Base-by-base conservation (phyloP, 805 yeast genomes). In the Hanseniaspora vineae region DNA sequence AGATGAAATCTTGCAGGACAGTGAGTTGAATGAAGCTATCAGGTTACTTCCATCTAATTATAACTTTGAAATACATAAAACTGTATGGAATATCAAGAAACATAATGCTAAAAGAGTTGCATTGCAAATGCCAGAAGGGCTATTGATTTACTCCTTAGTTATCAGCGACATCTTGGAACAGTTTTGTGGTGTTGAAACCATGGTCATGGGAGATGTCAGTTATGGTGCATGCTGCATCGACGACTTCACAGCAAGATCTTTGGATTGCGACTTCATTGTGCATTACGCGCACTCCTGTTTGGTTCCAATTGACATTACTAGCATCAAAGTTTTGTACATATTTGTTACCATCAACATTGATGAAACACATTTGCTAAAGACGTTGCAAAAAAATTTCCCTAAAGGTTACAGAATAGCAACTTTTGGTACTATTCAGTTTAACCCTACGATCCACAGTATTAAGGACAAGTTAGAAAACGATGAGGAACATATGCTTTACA, bases 171-270 rank as follows among this genome's bases (percentile, higher is more conserved):
- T 92, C 20, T 61, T 92, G 35, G 95, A 87, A 58, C 96, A 89
- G 63, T 90, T 92, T 56, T 89, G 97, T 61, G 65, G 68, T 2
- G 87, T 83, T 46, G 96, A 89, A 58, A 84, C 89, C 0, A 70
- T 92, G 1, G 92, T 90, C 2, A 92, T 92, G 98, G 98, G 98
- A 2, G 98, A 92, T 63, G 98, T 92, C 0, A 86, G 97, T 0
- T 92, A 92, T 59, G 98, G 98, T 42, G 98, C 98, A 0, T 92
- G 98, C 62, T 92, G 98, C 66, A 88, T 92, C 43, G 98, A 92
- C 62, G 98, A 92, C 60, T 92, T 73, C 60, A 89, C 98, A 0
- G 98, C 98, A 1, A 71, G 89, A 52, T 80, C 97, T 0, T 65
- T 92, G 29, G 96, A 84, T 44, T 92, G 98, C 66, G 98, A 92